Evolutionary conservation across 225 moss, liverwort and hornwort genomes (phyloP).

Genomic region (Marchantia paleacea): DNA sequence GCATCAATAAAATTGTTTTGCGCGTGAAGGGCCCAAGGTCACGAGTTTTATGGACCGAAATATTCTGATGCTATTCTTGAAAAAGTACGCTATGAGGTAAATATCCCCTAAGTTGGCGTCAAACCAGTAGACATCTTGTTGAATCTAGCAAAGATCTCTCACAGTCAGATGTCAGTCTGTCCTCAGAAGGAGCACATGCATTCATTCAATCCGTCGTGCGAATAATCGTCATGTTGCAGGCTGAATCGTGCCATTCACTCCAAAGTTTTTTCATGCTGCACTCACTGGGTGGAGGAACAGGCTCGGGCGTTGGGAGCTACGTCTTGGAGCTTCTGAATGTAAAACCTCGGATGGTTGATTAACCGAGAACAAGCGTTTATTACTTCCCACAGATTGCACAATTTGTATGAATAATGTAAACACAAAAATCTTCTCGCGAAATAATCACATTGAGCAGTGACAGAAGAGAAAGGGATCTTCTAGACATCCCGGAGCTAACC

Average conservation of each 20-base stretch:
- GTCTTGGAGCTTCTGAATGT: constrained; percentile 86
- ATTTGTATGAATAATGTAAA: not conserved
- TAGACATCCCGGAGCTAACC: not conserved
- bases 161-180: not conserved
- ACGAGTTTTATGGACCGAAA: constrained; percentile 77
- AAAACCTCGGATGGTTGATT: constrained; percentile 11
- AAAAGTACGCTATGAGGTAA: constrained; percentile 71
- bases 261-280: constrained; percentile 96
- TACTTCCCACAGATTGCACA: not conserved
- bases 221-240: constrained; percentile 38
- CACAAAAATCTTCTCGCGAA: not conserved
- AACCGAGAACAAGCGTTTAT: not conserved
- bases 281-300: constrained; percentile 91
- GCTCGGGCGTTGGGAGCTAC: constrained; percentile 88
- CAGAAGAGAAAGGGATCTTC: not conserved
- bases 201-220: not conserved
- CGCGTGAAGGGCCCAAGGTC: constrained; percentile 70
- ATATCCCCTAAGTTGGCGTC: not conserved
- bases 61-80: constrained; percentile 64
- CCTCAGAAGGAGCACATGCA: too few relatives aligned
- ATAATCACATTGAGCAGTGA: not conserved
- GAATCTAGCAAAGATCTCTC: not conserved
- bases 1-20: not conserved
- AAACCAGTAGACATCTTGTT: not conserved
- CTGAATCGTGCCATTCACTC: constrained; percentile 73